Conservation (phyloP, 306 rosid genomes). For the Castanea mollissima region DNA sequence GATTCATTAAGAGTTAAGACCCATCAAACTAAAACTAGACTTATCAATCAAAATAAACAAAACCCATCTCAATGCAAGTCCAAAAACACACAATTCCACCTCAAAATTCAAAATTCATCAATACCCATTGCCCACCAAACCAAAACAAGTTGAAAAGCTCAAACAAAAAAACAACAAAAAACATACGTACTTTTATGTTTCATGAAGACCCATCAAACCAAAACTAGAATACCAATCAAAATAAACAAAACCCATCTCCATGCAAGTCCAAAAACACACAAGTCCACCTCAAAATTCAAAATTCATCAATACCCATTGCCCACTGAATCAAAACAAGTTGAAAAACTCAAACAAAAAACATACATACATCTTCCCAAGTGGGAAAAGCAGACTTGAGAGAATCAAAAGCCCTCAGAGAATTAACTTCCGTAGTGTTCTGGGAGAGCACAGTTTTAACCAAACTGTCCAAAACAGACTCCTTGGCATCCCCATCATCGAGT, state of each 20-base stretch:
- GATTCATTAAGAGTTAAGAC: neutral
- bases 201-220: neutral
- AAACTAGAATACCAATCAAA: neutral
- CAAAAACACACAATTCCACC: neutral
- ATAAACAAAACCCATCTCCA: neutral
- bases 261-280: neutral
- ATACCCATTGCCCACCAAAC: neutral
- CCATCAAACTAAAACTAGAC: neutral
- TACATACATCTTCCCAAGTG: slow-evolving; percentile 50
- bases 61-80: neutral
- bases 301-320: neutral
- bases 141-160: neutral
- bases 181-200: neutral
- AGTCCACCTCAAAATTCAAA: neutral
- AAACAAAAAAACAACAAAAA: neutral
- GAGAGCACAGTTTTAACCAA: slow-evolving; percentile 78
- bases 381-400: slow-evolving; percentile 80
- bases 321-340: neutral
- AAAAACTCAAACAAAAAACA: neutral
- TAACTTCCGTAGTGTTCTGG: slow-evolving; percentile 79
- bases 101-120: neutral
- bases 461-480: slow-evolving; percentile 78
- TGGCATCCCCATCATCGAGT: slow-evolving; percentile 17
- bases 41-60: neutral
- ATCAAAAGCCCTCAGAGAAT: slow-evolving; percentile 64